Base-by-base conservation (phyloP, 768 basidiomycete species). In the Pulveroboletus sp. region DNA sequence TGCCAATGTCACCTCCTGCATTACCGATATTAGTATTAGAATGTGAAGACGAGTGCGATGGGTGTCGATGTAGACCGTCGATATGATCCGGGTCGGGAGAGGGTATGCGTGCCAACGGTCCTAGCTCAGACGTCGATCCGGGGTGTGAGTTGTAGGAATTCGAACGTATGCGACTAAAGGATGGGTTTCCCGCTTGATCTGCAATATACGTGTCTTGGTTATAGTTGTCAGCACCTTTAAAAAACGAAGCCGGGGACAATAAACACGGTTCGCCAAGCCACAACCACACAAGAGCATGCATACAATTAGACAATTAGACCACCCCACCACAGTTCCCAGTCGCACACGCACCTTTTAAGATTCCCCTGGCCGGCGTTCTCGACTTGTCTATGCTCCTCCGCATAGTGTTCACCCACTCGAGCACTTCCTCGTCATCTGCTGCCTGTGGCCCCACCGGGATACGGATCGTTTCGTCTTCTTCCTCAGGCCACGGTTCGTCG, bases 61-160 rank as follows among this genome's bases (percentile, higher is more conserved):
- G 71, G 63, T 86, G 84, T 62, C 81, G 77, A 56, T 89, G 86
- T 50, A 93, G 76, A n/a, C 86, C 91, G 58, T 89, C 92, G 56
- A 89, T 92, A 56, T 88, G 85, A 63, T 86, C 87, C 46, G 89
- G 87, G 62, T 93, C 88, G 3, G 88, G 85, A 6, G 85, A 81
- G 44, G 90, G 89, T 51, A 93, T 83, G 47, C 80, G 84, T 28
- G 89, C 86, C 37, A 93, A 75, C 6, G 90, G 90, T 26, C 89
- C 89, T 18, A 76, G 72, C 55, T 83, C 80, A 5, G 76, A 72
- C 42, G 73, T 77, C 17, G 68, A 63, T 35, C 63, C 67, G 5
- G 76, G 69, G 47, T 73, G 70, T 18, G 77, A 73, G 54, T 79
- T 80, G 72, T 93, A 89, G 18, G 93, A 95, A 68, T 93, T 93